A percentile compares a stretch with the other conserved stretches of the same genome.
Conservation (phyloP, 2,329 filamentous ascomycete genomes). For the Torrubiella hemipterigena region DNA sequence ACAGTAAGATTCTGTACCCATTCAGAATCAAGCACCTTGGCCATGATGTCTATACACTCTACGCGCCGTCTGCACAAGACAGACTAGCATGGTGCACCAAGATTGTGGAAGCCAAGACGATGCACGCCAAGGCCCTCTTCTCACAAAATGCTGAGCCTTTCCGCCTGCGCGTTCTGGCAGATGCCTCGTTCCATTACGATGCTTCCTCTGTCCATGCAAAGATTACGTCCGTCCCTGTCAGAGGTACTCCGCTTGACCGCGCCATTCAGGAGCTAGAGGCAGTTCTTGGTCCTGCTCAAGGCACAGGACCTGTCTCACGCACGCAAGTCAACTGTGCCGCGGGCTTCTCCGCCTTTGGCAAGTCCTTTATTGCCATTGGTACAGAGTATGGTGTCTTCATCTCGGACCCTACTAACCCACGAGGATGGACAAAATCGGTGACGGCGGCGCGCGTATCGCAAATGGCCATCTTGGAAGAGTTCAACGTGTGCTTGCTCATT, state of each 20-base stretch:
- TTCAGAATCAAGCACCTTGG: slow-evolving; percentile 95
- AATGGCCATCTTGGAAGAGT: slow-evolving; percentile 89
- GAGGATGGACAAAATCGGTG: slow-evolving; percentile 84
- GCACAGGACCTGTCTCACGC: slow-evolving; percentile 68
- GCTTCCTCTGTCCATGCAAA: slow-evolving; percentile 44
- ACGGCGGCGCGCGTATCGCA: slow-evolving; percentile 71
- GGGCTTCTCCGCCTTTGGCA: slow-evolving; percentile 73
- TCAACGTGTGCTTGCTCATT: slow-evolving; percentile 83
- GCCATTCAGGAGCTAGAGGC: slow-evolving; percentile 83
- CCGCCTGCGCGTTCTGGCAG: slow-evolving; percentile 79
- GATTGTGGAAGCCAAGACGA: slow-evolving; percentile 89
- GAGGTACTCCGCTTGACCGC: slow-evolving; percentile 81
- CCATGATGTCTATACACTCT: slow-evolving; percentile 84
- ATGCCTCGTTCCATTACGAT: slow-evolving; percentile 82
- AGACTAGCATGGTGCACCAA: slow-evolving; percentile 85
- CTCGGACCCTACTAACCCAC: slow-evolving; percentile 75
- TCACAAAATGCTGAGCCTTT: slow-evolving; percentile 95
- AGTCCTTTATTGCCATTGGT: slow-evolving; percentile 82
- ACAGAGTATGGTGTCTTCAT: slow-evolving; percentile 92
- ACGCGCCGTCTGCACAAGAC: slow-evolving; percentile 63
- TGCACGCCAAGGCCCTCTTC: slow-evolving; percentile 77
- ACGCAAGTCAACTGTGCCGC: slow-evolving; percentile 88
- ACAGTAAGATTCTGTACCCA: slow-evolving; percentile 79
- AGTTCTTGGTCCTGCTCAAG: slow-evolving; percentile 56
- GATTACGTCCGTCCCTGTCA: slow-evolving; percentile 60